Percentiles rank a stretch among this genome's conserved stretches.
Conservation (phyloP, 2,329 filamentous ascomycete species). For the Diaporthe capsici region DNA sequence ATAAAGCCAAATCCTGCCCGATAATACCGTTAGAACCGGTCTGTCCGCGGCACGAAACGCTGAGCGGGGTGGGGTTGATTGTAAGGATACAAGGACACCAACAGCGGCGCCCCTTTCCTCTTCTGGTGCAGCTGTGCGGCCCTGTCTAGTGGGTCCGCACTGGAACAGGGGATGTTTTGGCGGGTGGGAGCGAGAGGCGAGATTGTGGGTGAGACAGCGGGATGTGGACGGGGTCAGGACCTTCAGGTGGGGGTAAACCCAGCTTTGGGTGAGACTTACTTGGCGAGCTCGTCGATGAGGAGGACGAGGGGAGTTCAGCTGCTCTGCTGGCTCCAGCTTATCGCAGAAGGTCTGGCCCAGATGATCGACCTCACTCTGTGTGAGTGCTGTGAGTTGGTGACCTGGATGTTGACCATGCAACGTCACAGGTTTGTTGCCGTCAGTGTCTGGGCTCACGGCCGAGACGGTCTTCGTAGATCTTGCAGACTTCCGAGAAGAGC, state of each 20-base stretch:
- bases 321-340: constrained; percentile 12
- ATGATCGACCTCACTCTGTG: not conserved
- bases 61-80: constrained; percentile 28
- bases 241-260: not conserved
- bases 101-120: constrained; percentile 24
- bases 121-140: constrained; percentile 33
- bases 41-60: constrained; percentile 33
- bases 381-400: constrained; percentile 8
- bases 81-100: not conserved
- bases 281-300: constrained; percentile 2
- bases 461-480: constrained; percentile 29
- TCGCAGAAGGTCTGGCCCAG: not conserved
- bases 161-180: constrained; percentile 38
- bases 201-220: constrained; percentile 36
- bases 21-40: constrained; percentile 9
- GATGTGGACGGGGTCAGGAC: constrained; percentile 24
- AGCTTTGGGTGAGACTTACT: not conserved
- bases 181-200: constrained; percentile 28
- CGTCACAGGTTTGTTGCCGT: constrained; percentile 29
- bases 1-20: constrained; percentile 20
- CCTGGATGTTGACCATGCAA: constrained; percentile 27
- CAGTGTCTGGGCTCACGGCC: constrained; percentile 19
- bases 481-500: not conserved
- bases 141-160: constrained; percentile 19
- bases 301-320: not conserved